Conservation (phyloP, 2,329 filamentous ascomycete species). For the Alternaria novae-zelandiae region DNA sequence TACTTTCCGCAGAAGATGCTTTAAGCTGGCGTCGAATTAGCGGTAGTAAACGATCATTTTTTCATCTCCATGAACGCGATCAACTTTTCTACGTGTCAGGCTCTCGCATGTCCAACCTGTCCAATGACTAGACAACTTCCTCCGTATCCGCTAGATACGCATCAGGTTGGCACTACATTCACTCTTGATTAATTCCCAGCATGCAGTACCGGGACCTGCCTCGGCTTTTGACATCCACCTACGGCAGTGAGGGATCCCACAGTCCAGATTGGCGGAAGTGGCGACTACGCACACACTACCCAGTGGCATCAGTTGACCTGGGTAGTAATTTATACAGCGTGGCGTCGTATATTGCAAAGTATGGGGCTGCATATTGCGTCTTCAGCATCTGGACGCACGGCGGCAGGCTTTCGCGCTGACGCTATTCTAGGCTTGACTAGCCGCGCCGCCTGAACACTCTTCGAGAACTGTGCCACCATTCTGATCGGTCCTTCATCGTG, state of each 20-base stretch:
- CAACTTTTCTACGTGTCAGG: not conserved
- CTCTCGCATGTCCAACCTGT: not conserved
- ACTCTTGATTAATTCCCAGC: not conserved
- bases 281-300: too few species aligned
- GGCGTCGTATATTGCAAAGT: conserved; percentile 23
- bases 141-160: not conserved
- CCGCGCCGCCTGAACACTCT: conserved; percentile 8
- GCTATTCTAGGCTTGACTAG: not conserved
- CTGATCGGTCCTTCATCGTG: conserved; percentile 4
- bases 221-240: conserved; percentile 12
- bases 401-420: not conserved
- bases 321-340: conserved; percentile 24
- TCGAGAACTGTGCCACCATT: conserved; percentile 18
- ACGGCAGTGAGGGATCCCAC: conserved; percentile 19
- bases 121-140: not conserved
- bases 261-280: conserved; percentile 3
- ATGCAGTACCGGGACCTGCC: conserved; percentile 15
- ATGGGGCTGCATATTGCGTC: conserved; percentile 29
- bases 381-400: conserved; percentile 6
- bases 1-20: not conserved
- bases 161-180: not conserved
- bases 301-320: conserved; percentile 20
- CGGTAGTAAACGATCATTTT: not conserved
- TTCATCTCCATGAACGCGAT: not conserved
- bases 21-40: not conserved